Conservation (phyloP, 176 grass and related monocot species). For the Cenchrus purpureus region DNA sequence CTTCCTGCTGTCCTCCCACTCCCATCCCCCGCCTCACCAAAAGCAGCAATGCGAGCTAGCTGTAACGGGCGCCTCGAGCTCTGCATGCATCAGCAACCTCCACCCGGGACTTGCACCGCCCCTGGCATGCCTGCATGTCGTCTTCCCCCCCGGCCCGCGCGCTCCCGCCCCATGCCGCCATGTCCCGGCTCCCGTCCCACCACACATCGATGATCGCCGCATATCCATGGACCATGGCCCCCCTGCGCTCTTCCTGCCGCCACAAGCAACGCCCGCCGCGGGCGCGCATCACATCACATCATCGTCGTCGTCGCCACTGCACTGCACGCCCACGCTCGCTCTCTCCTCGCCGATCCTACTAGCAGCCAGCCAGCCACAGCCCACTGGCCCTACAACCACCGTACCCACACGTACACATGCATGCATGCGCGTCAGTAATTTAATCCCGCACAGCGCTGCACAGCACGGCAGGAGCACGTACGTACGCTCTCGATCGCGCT, state of each 20-base stretch:
- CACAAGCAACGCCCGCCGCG: background rate
- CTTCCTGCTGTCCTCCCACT: background rate
- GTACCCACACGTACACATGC: background rate
- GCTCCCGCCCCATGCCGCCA: constrained; percentile 18
- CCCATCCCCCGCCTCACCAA: background rate
- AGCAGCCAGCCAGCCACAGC: too few relatives aligned
- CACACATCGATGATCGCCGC: background rate
- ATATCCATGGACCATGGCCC: constrained; percentile 16
- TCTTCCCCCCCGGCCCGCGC: background rate
- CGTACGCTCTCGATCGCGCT: background rate
- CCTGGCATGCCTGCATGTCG: constrained; percentile 17
- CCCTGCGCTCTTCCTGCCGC: background rate
- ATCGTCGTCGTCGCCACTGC: background rate
- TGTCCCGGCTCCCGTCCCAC: background rate
- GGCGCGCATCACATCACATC: constrained; percentile 3
- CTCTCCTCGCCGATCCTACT: background rate
- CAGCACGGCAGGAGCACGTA: background rate
- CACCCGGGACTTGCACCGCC: background rate
- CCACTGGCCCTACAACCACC: too few relatives aligned
- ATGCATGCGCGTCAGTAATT: background rate
- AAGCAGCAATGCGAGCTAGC: background rate
- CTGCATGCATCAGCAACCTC: background rate
- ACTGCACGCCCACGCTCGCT: background rate
- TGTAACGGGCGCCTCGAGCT: background rate
- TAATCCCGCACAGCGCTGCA: background rate